Conservation (phyloP, 225 moss, liverwort and hornwort genomes). For the Thuidium tamariscinum region DNA sequence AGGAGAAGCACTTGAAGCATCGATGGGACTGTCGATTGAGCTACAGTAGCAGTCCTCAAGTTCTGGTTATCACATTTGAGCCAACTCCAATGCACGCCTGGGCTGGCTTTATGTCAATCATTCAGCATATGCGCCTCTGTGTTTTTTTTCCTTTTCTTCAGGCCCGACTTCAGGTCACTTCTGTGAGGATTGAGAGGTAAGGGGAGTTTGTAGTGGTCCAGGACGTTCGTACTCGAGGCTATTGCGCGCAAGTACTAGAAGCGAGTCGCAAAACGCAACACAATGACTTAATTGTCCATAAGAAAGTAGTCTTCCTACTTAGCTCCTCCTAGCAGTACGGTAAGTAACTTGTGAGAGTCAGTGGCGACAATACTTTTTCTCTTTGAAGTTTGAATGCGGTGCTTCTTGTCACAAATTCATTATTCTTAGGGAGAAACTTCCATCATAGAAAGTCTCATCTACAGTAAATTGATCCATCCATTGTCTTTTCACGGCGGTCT, state of each 20-base stretch:
- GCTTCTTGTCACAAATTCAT: not conserved
- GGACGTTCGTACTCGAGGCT: not conserved
- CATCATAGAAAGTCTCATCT: not conserved
- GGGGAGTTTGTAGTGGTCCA: not conserved
- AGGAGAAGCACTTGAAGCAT: not conserved
- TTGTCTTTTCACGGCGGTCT: not conserved
- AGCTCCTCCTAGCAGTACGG: not conserved
- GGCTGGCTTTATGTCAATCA: not conserved
- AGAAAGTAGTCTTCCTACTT: not conserved
- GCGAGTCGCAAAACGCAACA: not conserved
- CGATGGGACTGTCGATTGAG: not conserved
- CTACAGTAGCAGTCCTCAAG: not conserved
- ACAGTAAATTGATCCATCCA: not conserved
- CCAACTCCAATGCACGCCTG: not conserved
- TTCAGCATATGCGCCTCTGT: not conserved
- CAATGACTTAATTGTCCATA: not conserved
- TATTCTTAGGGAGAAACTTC: not conserved
- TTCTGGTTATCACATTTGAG: not conserved
- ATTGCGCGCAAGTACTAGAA: not conserved
- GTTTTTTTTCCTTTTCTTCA: not conserved
- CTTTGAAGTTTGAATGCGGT: too few species aligned
- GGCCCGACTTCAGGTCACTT: not conserved
- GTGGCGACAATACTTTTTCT: too few species aligned
- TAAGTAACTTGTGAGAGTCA: not conserved
- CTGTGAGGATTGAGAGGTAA: not conserved